Base-by-base conservation (phyloP, 2,329 filamentous ascomycete species). In the Cladorrhinum sp. region DNA sequence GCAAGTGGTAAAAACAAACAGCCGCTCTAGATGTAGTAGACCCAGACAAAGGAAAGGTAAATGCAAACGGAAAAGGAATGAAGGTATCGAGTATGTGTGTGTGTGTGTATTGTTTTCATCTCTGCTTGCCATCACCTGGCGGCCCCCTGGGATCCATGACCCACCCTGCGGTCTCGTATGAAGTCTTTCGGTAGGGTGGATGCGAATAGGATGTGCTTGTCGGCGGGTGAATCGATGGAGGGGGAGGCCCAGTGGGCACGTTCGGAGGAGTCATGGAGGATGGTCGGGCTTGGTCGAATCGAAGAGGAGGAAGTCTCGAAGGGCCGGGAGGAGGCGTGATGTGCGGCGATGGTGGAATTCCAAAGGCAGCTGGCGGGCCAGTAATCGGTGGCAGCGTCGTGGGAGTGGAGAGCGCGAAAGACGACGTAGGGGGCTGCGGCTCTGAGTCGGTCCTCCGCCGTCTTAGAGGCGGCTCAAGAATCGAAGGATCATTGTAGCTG, bases 361-460 rank as follows among this genome's bases (percentile, higher is more conserved):
- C 70, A 58, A 79, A 81, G 18, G 50, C 20, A 7, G 62, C 18
- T n/a, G 59, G 48, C 3, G 66, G 70, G 10, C 74, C 69, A 12
- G 76, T 70, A 55, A 81, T 76, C 1, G 79, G 75, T 21, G 78
- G 77, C 36, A 82, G 68, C 4, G 73, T 71, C 2, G 72, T 69
- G 0, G 75, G 69, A n/a, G 74, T 71, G 33, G 73, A 67, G 18
- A 76, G 70, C 48, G 71, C 74, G 57, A 80, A 82, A 2, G 75
- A 70, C 9, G 73, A 69, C 33, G 74, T 73, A 3, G 73, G 68
- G 33, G 75, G 77, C 4, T 81, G 78, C 3, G 79, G 73, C 6
- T 77, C 76, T 8, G 80, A 75, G 24, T 83, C 80, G 5, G 78
- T 80, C 64, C 80, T 74, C 12, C 80, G 75, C 57, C 81, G 75